A percentile compares a stretch with the other conserved stretches of the same genome.
Evolutionary conservation across 495 filamentous ascomycete genomes (phyloP).

Genomic region (Apodospora peruviana): DNA sequence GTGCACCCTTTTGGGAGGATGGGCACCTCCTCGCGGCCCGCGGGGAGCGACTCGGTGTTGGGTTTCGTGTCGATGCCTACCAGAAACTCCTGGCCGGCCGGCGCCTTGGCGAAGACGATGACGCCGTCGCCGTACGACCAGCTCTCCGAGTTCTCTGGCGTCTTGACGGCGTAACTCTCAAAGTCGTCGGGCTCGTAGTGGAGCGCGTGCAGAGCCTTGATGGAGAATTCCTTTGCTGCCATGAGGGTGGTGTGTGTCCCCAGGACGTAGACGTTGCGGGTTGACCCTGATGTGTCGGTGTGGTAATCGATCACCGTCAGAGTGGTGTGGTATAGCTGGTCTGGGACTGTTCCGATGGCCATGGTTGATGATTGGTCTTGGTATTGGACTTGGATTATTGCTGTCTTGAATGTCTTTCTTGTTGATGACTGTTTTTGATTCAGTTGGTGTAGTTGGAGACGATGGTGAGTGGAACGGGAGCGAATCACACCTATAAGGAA

Average conservation of each 20-base stretch:
- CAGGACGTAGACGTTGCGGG: conserved; percentile 26
- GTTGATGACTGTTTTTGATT: background rate
- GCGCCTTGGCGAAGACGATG: conserved; percentile 28
- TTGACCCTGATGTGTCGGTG: conserved; percentile 26
- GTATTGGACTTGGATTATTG: background rate
- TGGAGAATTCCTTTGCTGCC: conserved; percentile 29
- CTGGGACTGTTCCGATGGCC: too few species aligned
- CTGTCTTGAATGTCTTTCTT: conserved; percentile 4
- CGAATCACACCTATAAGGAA: background rate
- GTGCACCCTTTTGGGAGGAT: conserved; percentile 18
- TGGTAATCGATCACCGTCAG: conserved; percentile 31
- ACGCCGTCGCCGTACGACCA: conserved; percentile 37
- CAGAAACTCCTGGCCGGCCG: conserved; percentile 29
- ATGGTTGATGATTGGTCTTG: too few species aligned
- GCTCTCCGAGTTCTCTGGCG: background rate
- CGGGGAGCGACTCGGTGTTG: conserved; percentile 27
- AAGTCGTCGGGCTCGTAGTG: conserved; percentile 36
- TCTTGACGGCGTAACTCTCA: conserved; percentile 15
- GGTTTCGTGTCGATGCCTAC: conserved; percentile 32
- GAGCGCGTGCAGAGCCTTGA: conserved; percentile 18
- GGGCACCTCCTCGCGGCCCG: conserved; percentile 14
- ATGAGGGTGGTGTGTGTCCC: conserved; percentile 30
- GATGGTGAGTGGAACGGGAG: background rate
- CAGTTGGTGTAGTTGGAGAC: background rate
- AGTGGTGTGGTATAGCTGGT: conserved; percentile 34